Base-by-base conservation (phyloP, 164 flowering plant genomes). In the Annona squamosa region DNA sequence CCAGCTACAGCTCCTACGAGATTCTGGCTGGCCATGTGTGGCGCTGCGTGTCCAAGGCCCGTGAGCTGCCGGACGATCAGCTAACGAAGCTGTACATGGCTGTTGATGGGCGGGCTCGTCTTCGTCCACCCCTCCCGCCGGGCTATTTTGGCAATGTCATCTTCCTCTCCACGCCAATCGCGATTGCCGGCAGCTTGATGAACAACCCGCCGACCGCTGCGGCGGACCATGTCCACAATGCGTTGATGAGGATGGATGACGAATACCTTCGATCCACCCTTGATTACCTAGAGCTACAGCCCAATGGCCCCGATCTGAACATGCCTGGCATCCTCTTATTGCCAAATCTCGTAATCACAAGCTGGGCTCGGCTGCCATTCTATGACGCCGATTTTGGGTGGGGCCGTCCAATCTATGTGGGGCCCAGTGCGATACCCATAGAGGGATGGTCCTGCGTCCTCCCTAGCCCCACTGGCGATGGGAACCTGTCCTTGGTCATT, bases 271-370 rank as follows among this genome's bases (percentile, higher is more conserved):
- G 85, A 67, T 89, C 93, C 7, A 90, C 93, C 26, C 77, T 89
- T 2, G 93, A 89, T 72, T 89, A 83, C 78, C 68, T 89, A 37
- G 91, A 88, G 78, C 64, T 85, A 45, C 94, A 88, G 77, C 88
- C 94, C 3, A 87, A 88, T 80, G 67, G 86, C 42, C 71, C 85
- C 18, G 84, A 82, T 9, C 83, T 89, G 0, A 84, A 89, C 0
- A 87, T 89, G 19, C 82, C 86, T 9, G 85, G 83, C 44, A 80
- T 85, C 0, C 85, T 86, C 44, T 79, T 83, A 42, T 79, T 80
- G 73, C 86, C 87, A 1, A 85, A 82, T 47, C 37, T 85, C 0
- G 72, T 9, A 13, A 68, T 85, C 17, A 79, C 75, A 0, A 84
- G 86, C 71, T 85, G 85, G 87, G 3, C 82, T 46, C 63, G 69